Evolutionary conservation across 1,284 basidiomycete genomes (phyloP), one percentile per base, ranked within the genome.

Genomic region (Sporisorium reilianum): DNA sequence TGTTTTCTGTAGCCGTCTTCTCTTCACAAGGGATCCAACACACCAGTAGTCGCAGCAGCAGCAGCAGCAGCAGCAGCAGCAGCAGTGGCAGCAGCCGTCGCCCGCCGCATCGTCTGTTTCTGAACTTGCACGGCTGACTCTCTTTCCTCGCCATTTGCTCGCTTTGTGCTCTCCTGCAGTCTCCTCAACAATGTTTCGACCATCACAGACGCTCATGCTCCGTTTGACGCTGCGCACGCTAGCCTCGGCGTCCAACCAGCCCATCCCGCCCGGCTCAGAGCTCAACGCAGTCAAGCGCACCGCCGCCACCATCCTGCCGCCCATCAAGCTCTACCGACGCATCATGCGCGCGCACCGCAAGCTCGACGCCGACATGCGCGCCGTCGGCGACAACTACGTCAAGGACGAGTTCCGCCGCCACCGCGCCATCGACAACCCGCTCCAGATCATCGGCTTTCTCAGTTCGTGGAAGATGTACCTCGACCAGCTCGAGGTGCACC

Each of bases 381-480:
- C 77, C 2, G 67, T 85, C 18, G 84, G 84, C 38, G 84, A 85
- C 57, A 70, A 77, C 38, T 85, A 85, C 64, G 72, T 85, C 57
- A 83, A 83, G 57, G 83, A 83, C 54, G 83, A 84, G 54, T 84
- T 84, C 50, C 71, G 72, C 12, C 61, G 81, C 2, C 83, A 84
- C 65, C 63, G 62, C 42, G 48, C 41, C 16, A 78, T 83, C 40
- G 77, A 80, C 57, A 84, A 84, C 32, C 83, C 83, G 14, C 73
- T 82, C 10, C 83, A 85, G 26, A 80, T 84, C 41, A 72, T 85
- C 5, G 83, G 78, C 2, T 85, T 85, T 62, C 69, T 84, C 20
- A 77, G 78, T 46, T 79, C 82, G 45, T 85, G 84, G 84, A 84
- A 84, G 67, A 70, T 80, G 50, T 85, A 85, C 56, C 69, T 84